Conservation (phyloP, 805 yeast species). For the Candida vaughaniae region DNA sequence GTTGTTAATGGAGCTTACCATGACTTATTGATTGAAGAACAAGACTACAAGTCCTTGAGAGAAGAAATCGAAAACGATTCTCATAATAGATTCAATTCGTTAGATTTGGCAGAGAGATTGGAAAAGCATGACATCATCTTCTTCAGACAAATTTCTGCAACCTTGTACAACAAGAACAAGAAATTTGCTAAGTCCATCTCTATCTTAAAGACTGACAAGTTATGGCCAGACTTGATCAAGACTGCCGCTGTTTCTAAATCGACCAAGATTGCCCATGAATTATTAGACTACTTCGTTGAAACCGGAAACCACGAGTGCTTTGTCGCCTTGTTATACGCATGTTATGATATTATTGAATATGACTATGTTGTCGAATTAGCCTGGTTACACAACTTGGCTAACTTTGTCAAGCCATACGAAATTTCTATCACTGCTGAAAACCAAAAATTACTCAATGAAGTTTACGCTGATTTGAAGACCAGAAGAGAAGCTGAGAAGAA, state of each 20-base stretch:
- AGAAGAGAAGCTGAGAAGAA: slow-evolving; percentile 59
- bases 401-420: slow-evolving; percentile 88
- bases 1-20: slow-evolving; percentile 95
- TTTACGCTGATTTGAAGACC: slow-evolving; percentile 67
- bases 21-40: slow-evolving; percentile 92
- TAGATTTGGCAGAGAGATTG: slow-evolving; percentile 87
- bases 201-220: slow-evolving; percentile 83
- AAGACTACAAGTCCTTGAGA: slow-evolving; percentile 87
- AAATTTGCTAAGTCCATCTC: slow-evolving; percentile 89
- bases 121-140: slow-evolving; percentile 89
- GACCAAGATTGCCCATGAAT: slow-evolving; percentile 81
- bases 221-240: slow-evolving; percentile 92
- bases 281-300: slow-evolving; percentile 88
- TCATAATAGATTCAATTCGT: slow-evolving; percentile 86
- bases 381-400: slow-evolving; percentile 84
- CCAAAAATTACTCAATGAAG: slow-evolving; percentile 59
- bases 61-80: slow-evolving; percentile 75
- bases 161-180: slow-evolving; percentile 89
- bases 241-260: slow-evolving; percentile 85
- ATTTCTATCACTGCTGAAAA: slow-evolving; percentile 84
- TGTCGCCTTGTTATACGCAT: slow-evolving; percentile 82
- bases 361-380: slow-evolving; percentile 87
- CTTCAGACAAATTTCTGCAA: slow-evolving; percentile 95
- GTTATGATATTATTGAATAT: slow-evolving; percentile 74
- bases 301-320: slow-evolving; percentile 96